Evolutionary conservation across 176 grass and related monocot genomes (phyloP).

Genomic region (Tillandsia leiboldiana): DNA sequence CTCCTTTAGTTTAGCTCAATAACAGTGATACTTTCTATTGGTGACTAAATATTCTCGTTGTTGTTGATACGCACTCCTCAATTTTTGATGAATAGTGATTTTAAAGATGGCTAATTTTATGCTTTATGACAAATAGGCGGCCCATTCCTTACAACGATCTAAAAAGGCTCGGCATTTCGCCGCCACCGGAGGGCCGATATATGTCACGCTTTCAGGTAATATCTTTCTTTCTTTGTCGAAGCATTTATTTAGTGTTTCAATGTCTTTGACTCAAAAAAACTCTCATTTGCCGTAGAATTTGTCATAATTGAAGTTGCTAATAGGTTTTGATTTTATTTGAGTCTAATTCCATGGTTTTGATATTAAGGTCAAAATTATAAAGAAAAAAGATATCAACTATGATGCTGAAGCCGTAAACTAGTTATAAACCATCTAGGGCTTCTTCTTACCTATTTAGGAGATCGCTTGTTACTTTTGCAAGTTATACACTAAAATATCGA

Average conservation of each 20-base stretch:
- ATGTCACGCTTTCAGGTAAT: constrained; percentile 68
- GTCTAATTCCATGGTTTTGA: too few relatives aligned
- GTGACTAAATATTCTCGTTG: neutral
- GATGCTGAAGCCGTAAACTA: too few relatives aligned
- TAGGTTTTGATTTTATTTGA: too few relatives aligned
- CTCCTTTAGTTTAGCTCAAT: neutral
- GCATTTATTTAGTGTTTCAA: neutral
- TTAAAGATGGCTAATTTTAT: neutral
- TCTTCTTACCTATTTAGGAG: too few relatives aligned
- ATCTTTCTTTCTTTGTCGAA: neutral
- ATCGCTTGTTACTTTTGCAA: too few relatives aligned
- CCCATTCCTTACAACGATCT: constrained; percentile 82
- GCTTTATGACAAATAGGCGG: constrained; percentile 30
- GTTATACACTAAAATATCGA: too few relatives aligned
- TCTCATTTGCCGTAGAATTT: neutral
- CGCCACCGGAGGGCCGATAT: constrained; percentile 69
- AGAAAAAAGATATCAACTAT: too few relatives aligned
- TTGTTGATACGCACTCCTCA: neutral
- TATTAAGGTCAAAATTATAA: too few relatives aligned
- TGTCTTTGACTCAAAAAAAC: neutral
- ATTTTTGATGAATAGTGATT: neutral
- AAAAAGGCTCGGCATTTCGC: constrained; percentile 78
- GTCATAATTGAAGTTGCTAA: neutral
- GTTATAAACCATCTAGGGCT: too few relatives aligned
- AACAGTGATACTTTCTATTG: neutral